Evolutionary conservation across 805 yeast species (phyloP).

Genomic region (Candida krabiensis): DNA sequence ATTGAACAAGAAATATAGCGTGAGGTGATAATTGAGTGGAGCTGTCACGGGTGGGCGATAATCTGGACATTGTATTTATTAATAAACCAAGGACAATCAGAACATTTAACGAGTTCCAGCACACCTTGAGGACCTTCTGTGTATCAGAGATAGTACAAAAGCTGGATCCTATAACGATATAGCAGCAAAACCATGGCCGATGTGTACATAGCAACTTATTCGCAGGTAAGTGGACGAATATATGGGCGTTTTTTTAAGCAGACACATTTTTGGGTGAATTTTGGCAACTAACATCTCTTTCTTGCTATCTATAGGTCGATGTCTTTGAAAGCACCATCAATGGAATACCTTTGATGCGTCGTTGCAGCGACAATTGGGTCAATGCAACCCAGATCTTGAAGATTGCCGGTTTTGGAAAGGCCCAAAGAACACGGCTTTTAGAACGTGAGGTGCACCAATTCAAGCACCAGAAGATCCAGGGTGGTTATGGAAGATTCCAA

Average conservation of each 20-base stretch:
- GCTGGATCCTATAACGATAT: no score
- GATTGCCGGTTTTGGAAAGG: constrained; percentile 75
- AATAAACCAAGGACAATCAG: no score
- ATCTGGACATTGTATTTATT: no score
- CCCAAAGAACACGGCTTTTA: constrained; percentile 72
- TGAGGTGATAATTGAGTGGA: no score
- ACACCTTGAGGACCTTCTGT: no score
- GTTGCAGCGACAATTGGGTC: constrained; percentile 91
- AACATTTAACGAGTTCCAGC: no score
- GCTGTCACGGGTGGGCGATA: no score
- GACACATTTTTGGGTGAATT: no score
- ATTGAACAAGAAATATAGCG: no score
- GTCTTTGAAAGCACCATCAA: constrained; percentile 64
- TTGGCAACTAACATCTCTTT: constrained; percentile 1
- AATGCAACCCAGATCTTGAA: constrained; percentile 82
- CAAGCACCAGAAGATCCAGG: constrained; percentile 75
- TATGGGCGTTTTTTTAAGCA: not conserved
- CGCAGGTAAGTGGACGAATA: constrained; percentile 35
- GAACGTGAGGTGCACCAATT: constrained; percentile 71
- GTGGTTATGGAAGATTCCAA: constrained; percentile 83
- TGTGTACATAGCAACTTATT: constrained; percentile 45
- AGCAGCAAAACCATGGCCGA: constrained; percentile 26
- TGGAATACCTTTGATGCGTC: constrained; percentile 82
- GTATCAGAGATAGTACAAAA: no score
- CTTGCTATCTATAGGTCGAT: constrained; percentile 32